Conservation (phyloP, 768 basidiomycete species). For the Podaxis pistillaris region DNA sequence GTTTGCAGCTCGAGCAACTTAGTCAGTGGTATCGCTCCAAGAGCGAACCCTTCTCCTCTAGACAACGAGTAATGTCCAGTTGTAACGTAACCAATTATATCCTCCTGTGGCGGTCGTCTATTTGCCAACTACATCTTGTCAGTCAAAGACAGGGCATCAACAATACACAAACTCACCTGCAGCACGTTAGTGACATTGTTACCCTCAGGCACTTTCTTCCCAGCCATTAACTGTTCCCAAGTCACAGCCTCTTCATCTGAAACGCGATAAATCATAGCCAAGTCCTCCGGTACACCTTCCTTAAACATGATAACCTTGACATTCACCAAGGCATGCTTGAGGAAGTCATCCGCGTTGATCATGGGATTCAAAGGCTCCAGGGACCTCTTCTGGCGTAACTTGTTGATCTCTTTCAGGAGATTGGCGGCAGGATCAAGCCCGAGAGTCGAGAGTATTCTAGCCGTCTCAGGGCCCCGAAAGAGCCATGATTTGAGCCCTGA, state of each 20-base stretch:
- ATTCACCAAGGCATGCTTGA: conserved; percentile 62
- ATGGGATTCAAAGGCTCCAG: conserved; percentile 35
- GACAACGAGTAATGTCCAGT: conserved; percentile 82
- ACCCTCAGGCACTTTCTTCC: not conserved
- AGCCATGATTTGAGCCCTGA: conserved; percentile 57
- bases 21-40: conserved; percentile 68
- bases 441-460: conserved; percentile 42
- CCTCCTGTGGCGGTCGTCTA: conserved; percentile 35
- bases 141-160: conserved; percentile 6
- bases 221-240: conserved; percentile 37
- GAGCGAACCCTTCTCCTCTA: conserved; percentile 72
- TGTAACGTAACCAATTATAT: conserved; percentile 79
- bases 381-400: conserved; percentile 53
- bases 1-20: conserved; percentile 49
- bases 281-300: conserved; percentile 71
- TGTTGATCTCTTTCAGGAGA: conserved; percentile 57
- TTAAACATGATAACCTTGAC: conserved; percentile 61
- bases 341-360: conserved; percentile 41
- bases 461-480: conserved; percentile 54
- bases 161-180: conserved; percentile 19
- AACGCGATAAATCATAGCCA: conserved; percentile 70
- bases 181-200: not conserved
- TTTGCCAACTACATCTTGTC: conserved; percentile 40
- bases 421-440: conserved; percentile 39
- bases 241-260: conserved; percentile 49